Percentiles rank a stretch among this genome's conserved stretches.
Evolutionary conservation across 2,329 filamentous ascomycete species (phyloP).

Genomic region (Sclerotinia trifoliorum): DNA sequence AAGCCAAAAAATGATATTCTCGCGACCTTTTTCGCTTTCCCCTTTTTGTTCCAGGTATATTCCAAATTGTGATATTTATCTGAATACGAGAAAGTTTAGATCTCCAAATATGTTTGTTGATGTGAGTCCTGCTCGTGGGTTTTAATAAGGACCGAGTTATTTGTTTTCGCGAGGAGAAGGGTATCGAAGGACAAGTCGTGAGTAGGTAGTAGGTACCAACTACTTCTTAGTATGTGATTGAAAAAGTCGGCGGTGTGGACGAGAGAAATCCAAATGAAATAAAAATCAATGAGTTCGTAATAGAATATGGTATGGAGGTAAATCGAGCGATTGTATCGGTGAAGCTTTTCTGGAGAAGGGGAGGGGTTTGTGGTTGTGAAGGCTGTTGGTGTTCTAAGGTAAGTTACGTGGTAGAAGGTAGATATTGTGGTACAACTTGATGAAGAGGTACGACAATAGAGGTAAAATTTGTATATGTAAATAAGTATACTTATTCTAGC

Average conservation of each 20-base stretch:
- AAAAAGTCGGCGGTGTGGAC: slow-evolving; percentile 5
- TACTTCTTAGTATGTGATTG: background rate
- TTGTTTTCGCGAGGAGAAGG: slow-evolving; percentile 6
- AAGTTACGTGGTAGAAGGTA: slow-evolving; percentile 11
- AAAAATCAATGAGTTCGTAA: background rate
- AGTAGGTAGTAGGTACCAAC: background rate
- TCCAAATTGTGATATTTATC: slow-evolving; percentile 3
- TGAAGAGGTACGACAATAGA: background rate
- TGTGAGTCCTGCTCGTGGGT: slow-evolving; percentile 16
- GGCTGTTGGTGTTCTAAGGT: slow-evolving; percentile 5
- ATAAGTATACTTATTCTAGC: background rate
- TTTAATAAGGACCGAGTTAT: slow-evolving; percentile 4
- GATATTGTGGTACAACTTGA: slow-evolving; percentile 1
- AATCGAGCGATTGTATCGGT: slow-evolving; percentile 8
- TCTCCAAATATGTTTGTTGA: slow-evolving; percentile 1
- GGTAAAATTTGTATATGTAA: background rate
- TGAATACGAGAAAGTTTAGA: slow-evolving; percentile 14
- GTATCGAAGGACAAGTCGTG: slow-evolving; percentile 11
- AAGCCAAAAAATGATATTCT: slow-evolving; percentile 24
- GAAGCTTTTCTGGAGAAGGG: background rate
- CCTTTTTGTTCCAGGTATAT: slow-evolving; percentile 8
- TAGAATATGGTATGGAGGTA: background rate
- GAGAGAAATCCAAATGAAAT: background rate
- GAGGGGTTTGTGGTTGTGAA: background rate
- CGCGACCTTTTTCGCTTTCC: background rate